phyloP scores from a whole-genome alignment of 2,329 filamentous ascomycete species.

The Whalleya microplaca region DNA sequence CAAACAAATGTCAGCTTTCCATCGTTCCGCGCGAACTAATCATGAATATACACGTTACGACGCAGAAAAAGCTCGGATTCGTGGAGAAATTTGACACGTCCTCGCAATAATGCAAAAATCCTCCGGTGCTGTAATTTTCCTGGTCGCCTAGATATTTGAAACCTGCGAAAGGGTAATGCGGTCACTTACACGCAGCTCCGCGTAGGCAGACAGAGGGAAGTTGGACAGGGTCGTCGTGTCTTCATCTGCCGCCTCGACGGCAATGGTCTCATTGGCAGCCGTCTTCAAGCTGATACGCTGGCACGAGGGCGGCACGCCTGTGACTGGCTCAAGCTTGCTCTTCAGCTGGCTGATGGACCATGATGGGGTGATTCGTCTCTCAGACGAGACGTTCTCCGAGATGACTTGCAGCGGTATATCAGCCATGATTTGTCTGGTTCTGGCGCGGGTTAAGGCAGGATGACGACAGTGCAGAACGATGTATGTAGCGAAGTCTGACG shows the following conservation, averaged over 20 bases:
- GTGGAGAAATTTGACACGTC: constrained; percentile 16
- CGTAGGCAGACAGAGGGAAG: constrained; percentile 73
- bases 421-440: constrained; percentile 52
- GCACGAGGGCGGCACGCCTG: constrained; percentile 80
- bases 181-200: constrained; percentile 76
- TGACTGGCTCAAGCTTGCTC: constrained; percentile 87
- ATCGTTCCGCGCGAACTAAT: constrained; percentile 3
- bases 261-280: constrained; percentile 60
- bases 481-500: constrained; percentile 16
- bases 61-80: constrained; percentile 2
- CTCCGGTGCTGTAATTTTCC: constrained; percentile 5
- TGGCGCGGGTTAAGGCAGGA: constrained; percentile 15
- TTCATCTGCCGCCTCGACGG: constrained; percentile 73
- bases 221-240: constrained; percentile 66
- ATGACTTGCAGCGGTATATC: constrained; percentile 77
- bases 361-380: constrained; percentile 88
- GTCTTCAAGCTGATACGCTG: constrained; percentile 77
- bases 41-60: neutral
- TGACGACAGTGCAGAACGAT: constrained; percentile 10
- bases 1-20: constrained; percentile 28
- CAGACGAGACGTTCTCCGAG: constrained; percentile 78
- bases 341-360: constrained; percentile 89
- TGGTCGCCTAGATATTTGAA: constrained; percentile 1
- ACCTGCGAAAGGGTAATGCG: constrained; percentile 2
- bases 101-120: constrained; percentile 2